Percentiles rank a stretch among this genome's conserved stretches.
Conservation (phyloP, 495 filamentous ascomycete species). For the Annulohypoxylon nitens region DNA sequence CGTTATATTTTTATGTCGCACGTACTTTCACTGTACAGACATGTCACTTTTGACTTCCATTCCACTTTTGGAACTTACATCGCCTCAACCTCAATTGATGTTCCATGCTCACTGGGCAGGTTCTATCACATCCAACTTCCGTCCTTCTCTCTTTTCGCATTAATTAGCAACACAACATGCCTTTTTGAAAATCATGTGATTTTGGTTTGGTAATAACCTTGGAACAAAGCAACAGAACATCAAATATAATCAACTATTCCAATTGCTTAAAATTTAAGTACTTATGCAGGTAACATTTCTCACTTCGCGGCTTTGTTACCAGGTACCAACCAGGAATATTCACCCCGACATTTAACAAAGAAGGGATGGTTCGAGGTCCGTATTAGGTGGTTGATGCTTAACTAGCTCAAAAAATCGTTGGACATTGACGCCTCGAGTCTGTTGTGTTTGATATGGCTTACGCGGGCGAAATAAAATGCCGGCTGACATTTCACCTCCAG, state of each 20-base stretch:
- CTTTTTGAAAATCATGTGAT: slow-evolving; percentile 34
- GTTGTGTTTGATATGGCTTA: slow-evolving; percentile 32
- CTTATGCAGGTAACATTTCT: background rate
- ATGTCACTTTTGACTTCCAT: slow-evolving; percentile 17
- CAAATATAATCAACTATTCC: background rate
- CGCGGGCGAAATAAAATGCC: slow-evolving; percentile 29
- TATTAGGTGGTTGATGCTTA: slow-evolving; percentile 2
- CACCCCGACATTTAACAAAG: slow-evolving; percentile 10
- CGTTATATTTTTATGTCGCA: background rate
- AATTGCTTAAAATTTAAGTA: background rate
- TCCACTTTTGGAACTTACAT: slow-evolving; percentile 32
- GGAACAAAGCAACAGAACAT: slow-evolving; percentile 8
- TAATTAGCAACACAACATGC: slow-evolving; percentile 14
- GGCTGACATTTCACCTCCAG: slow-evolving; percentile 30
- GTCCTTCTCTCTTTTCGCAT: slow-evolving; percentile 17
- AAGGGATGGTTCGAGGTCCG: slow-evolving; percentile 18
- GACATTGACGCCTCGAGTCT: slow-evolving; percentile 14
- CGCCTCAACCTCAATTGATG: slow-evolving; percentile 21
- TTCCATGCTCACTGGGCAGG: background rate
- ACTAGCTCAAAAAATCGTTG: background rate
- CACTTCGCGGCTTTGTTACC: background rate
- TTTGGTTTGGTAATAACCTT: background rate
- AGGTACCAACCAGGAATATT: slow-evolving; percentile 9
- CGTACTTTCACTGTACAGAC: slow-evolving; percentile 6
- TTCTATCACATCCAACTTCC: slow-evolving; percentile 25